phyloP scores from a whole-genome alignment of 2,329 filamentous ascomycete genomes.

The Aspergillus fischeri region DNA sequence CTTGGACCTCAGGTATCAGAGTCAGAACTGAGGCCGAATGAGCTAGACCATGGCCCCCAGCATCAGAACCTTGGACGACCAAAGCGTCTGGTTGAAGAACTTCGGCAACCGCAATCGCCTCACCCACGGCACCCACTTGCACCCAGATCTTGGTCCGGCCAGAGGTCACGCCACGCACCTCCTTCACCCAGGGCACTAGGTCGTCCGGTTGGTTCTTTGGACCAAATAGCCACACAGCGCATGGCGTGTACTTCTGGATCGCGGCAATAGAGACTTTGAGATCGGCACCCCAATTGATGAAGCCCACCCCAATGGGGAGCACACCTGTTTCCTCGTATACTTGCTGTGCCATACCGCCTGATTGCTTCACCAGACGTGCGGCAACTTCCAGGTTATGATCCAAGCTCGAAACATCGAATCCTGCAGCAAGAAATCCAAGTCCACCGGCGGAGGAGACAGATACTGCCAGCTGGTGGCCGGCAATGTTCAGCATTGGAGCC shows the following conservation, averaged over 20 bases:
- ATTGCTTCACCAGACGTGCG: slow-evolving; percentile 17
- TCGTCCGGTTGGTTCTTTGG: slow-evolving; percentile 25
- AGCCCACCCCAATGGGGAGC: slow-evolving; percentile 40
- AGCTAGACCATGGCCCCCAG: slow-evolving; percentile 51
- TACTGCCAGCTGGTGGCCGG: slow-evolving; percentile 53
- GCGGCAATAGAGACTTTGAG: slow-evolving; percentile 24
- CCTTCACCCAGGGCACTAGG: slow-evolving; percentile 26
- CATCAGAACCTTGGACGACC: slow-evolving; percentile 52
- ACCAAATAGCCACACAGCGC: slow-evolving; percentile 41
- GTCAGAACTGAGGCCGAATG: slow-evolving; percentile 45
- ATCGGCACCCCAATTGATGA: slow-evolving; percentile 37
- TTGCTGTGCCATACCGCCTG: slow-evolving; percentile 2
- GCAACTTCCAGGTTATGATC: slow-evolving; percentile 28
- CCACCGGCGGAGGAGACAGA: slow-evolving; percentile 56
- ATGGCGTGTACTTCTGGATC: slow-evolving; percentile 30
- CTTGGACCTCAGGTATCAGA: slow-evolving; percentile 49
- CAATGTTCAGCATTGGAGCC: slow-evolving; percentile 67
- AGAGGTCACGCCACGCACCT: slow-evolving; percentile 39
- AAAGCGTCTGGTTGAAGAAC: slow-evolving; percentile 45
- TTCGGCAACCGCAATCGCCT: slow-evolving; percentile 41
- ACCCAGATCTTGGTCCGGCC: slow-evolving; percentile 48
- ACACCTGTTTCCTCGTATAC: slow-evolving; percentile 13
- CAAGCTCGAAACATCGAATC: slow-evolving; percentile 42
- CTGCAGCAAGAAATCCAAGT: slow-evolving; percentile 55
- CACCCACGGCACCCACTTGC: slow-evolving; percentile 48